Conservation (phyloP, 768 basidiomycete genomes). For the Paxillus ammoniavirescens region DNA sequence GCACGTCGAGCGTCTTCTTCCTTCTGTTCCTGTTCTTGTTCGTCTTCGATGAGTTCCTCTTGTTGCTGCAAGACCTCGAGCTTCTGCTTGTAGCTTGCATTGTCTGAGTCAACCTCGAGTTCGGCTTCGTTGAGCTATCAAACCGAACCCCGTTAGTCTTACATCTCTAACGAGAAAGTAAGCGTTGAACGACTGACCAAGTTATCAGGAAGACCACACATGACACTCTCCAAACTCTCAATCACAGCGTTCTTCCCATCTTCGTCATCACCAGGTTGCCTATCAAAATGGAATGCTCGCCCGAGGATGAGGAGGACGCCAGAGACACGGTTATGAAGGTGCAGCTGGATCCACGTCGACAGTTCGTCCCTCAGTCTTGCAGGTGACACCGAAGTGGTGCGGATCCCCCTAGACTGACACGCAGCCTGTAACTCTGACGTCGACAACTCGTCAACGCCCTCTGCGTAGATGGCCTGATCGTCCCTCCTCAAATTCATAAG, state of each 20-base stretch:
- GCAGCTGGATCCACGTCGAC: constrained; percentile 88
- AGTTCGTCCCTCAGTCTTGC: constrained; percentile 88
- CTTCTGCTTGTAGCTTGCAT: constrained; percentile 96
- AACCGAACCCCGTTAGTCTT: not conserved
- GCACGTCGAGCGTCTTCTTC: constrained; percentile 89
- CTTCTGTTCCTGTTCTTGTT: constrained; percentile 96
- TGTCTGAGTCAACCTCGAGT: constrained; percentile 91
- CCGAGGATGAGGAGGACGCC: constrained; percentile 94
- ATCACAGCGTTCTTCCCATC: constrained; percentile 84
- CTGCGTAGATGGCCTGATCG: constrained; percentile 87
- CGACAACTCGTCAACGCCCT: constrained; percentile 91
- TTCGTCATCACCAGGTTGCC: constrained; percentile 66
- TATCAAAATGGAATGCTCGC: constrained; percentile 92
- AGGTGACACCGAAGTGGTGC: constrained; percentile 84
- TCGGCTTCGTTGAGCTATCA: constrained; percentile 93
- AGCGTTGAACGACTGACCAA: constrained; percentile 53
- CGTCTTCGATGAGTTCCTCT: constrained; percentile 99
- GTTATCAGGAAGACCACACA: constrained; percentile 92
- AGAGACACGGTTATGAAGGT: constrained; percentile 86
- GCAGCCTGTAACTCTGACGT: constrained; percentile 89
- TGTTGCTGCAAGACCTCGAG: constrained; percentile 97
- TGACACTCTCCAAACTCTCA: constrained; percentile 80
- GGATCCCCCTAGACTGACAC: constrained; percentile 91
- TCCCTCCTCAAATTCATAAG: constrained; percentile 84
- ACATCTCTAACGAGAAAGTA: no score